A percentile compares a stretch with the other conserved stretches of the same genome.
Conservation (phyloP, 768 basidiomycete species). For the Mycena galericulata region DNA sequence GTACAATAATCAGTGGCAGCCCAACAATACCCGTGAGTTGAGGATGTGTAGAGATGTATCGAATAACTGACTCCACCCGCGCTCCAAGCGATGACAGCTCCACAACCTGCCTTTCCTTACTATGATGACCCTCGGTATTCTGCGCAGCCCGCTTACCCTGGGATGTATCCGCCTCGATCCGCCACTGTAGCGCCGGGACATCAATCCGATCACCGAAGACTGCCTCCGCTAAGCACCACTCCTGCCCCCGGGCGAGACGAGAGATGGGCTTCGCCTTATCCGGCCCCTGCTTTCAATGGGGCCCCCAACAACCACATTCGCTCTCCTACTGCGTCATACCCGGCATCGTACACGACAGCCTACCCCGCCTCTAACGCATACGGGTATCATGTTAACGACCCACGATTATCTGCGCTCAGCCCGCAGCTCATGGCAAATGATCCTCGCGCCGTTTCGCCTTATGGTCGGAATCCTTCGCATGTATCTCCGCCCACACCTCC, state of each 20-base stretch:
- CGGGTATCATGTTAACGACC: constrained; percentile 48
- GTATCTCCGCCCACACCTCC: constrained; percentile 54
- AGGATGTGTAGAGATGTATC: constrained; percentile 37
- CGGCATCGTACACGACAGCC: constrained; percentile 59
- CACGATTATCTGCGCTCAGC: constrained; percentile 16
- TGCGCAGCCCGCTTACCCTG: constrained; percentile 57
- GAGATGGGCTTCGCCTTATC: constrained; percentile 58
- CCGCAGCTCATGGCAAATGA: constrained; percentile 42
- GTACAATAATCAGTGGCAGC: constrained; percentile 57
- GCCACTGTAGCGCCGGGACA: constrained; percentile 58
- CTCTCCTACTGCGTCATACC: constrained; percentile 74
- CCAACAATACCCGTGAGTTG: constrained; percentile 48
- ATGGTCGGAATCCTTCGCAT: constrained; percentile 50
- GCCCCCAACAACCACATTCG: constrained; percentile 61
- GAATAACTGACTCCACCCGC: constrained; percentile 52
- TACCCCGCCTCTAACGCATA: constrained; percentile 58
- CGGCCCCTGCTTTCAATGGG: constrained; percentile 50
- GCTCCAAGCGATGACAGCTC: constrained; percentile 47
- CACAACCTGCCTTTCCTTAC: constrained; percentile 61
- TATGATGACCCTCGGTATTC: constrained; percentile 72
- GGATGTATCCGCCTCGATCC: constrained; percentile 61
- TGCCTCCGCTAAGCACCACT: constrained; percentile 66
- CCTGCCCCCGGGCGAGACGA: constrained; percentile 57
- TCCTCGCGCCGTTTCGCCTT: constrained; percentile 58
- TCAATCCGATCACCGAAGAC: constrained; percentile 65